Evolutionary conservation across 352 stramenopile species (phyloP).

Genomic region (Phytophthora sansomeana): DNA sequence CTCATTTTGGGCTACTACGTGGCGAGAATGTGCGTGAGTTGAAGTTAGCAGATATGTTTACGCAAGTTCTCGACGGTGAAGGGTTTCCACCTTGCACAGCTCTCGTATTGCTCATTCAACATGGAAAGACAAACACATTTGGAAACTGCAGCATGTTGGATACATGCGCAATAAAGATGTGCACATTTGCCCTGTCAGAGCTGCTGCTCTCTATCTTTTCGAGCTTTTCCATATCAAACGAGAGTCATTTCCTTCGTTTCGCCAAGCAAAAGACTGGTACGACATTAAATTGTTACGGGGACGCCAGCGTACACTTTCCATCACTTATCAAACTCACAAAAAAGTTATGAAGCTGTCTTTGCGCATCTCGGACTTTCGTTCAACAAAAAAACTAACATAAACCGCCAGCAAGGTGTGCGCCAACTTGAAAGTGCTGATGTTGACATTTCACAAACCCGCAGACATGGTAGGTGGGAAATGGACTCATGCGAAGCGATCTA

Average conservation of each 20-base stretch:
- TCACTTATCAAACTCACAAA: conserved; percentile 14
- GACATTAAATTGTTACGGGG: conserved; percentile 11
- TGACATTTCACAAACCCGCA: neutral
- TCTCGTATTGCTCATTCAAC: too few relatives aligned
- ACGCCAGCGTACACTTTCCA: conserved; percentile 2
- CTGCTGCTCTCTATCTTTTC: conserved; percentile 7
- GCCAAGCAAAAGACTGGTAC: conserved; percentile 1
- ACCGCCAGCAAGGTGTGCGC: too few relatives aligned
- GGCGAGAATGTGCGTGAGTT: too few relatives aligned
- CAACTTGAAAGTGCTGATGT: too few relatives aligned
- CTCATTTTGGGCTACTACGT: neutral
- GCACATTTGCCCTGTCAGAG: neutral
- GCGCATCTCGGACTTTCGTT: too few relatives aligned
- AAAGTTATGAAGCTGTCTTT: conserved; percentile 5
- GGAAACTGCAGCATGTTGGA: conserved; percentile 5
- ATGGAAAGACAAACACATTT: too few relatives aligned
- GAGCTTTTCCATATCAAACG: neutral
- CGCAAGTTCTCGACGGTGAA: too few relatives aligned
- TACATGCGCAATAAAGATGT: conserved; percentile 5
- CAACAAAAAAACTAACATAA: too few relatives aligned
- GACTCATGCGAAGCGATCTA: conserved; percentile 7
- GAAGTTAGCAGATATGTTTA: too few relatives aligned
- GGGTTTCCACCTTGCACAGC: too few relatives aligned
- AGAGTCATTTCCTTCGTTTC: too few relatives aligned
- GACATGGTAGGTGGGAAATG: conserved; percentile 6